These are phyloP conservation scores for Dothidotthia symphoricarpi DNA, from an alignment of 2,329 filamentous ascomycete species.

Conservation along the genomic window DNA sequence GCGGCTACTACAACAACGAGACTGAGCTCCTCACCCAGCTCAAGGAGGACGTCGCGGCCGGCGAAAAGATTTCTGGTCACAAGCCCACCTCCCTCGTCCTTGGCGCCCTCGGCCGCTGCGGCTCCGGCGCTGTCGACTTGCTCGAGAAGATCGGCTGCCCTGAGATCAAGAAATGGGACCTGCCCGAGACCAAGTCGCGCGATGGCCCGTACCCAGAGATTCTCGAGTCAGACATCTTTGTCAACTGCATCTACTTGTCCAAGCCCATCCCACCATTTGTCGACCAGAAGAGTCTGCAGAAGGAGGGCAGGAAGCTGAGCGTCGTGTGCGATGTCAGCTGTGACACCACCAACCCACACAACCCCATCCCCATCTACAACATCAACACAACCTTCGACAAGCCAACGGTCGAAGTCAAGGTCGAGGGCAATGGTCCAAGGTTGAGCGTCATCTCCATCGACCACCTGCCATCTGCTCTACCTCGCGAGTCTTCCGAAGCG, in stretches of 20 bases:
- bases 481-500: constrained; percentile 81
- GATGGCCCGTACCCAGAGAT: constrained; percentile 77
- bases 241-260: constrained; percentile 70
- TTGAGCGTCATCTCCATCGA: constrained; percentile 71
- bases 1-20: constrained; percentile 70
- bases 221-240: constrained; percentile 57
- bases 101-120: constrained; percentile 75
- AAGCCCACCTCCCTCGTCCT: constrained; percentile 78
- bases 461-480: constrained; percentile 61
- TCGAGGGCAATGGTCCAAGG: constrained; percentile 56
- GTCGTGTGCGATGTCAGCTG: constrained; percentile 59
- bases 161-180: constrained; percentile 71
- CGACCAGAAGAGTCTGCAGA: constrained; percentile 65
- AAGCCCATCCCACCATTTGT: constrained; percentile 80
- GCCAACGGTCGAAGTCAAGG: constrained; percentile 76
- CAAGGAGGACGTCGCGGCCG: constrained; percentile 66
- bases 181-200: constrained; percentile 67
- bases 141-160: constrained; percentile 72
- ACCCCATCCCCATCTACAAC: constrained; percentile 76
- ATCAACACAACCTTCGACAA: constrained; percentile 83
- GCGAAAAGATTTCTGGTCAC: constrained; percentile 64
- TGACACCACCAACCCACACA: constrained; percentile 71
- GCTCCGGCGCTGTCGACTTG: constrained; percentile 78
- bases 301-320: constrained; percentile 67
- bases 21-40: constrained; percentile 69